Conservation (phyloP, 2,329 filamentous ascomycete species). For the Calonectria naviculata region DNA sequence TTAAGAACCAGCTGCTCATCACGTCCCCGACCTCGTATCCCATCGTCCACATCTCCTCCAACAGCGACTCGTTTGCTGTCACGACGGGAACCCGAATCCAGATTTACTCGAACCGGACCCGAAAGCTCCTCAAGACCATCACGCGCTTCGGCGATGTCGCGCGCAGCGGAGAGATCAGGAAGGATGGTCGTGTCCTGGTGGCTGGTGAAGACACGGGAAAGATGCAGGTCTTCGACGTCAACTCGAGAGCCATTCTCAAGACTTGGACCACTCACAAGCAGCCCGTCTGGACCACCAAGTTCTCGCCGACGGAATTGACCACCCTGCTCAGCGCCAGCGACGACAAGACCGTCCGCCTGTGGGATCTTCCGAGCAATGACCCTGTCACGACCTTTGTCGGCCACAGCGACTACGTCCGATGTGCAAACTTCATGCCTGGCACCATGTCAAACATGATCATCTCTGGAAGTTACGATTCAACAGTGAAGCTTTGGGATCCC, state of each 20-base stretch:
- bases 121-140: conserved; percentile 93
- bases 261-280: conserved; percentile 96
- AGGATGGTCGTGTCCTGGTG: conserved; percentile 88
- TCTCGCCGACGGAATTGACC: conserved; percentile 90
- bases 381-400: conserved; percentile 84
- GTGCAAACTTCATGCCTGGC: conserved; percentile 85
- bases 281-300: conserved; percentile 91
- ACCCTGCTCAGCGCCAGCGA: conserved; percentile 90
- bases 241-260: conserved; percentile 88
- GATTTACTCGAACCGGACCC: conserved; percentile 91
- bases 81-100: conserved; percentile 95
- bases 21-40: conserved; percentile 91
- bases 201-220: conserved; percentile 92
- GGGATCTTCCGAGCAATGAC: conserved; percentile 88
- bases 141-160: conserved; percentile 93
- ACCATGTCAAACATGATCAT: conserved; percentile 80
- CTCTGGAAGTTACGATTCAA: conserved; percentile 94
- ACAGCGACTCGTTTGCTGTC: conserved; percentile 84
- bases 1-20: conserved; percentile 90
- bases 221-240: conserved; percentile 95
- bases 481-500: conserved; percentile 93
- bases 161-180: conserved; percentile 87
- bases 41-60: conserved; percentile 88
- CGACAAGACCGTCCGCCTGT: conserved; percentile 90
- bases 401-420: conserved; percentile 92